Base-by-base conservation (phyloP, 2,329 filamentous ascomycete species). In the Lasiodiplodia sp. region DNA sequence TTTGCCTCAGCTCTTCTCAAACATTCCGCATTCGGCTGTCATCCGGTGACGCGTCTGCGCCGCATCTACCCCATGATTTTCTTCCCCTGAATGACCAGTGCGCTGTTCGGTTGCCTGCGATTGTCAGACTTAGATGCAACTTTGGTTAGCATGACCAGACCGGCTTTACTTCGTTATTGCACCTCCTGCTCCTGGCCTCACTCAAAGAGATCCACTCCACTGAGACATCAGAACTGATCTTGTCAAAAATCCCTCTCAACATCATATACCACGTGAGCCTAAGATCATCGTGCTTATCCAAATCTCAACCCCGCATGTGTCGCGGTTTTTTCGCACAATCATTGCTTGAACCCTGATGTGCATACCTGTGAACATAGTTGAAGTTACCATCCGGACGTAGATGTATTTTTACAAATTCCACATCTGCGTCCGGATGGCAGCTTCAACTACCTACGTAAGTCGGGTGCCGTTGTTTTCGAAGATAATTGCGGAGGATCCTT, bases 21-120 rank as follows among this genome's bases (percentile, higher is more conserved):
- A 38, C 28, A 14, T 64, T 38, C 60, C 60, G 60, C 60, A 53
- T 64, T 34, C 44, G 60, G 60, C 10, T 40, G 25, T n/a, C n/a
- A 34, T 16, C 60, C 58, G 25, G 18, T 52, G 38, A 34, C 31
- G n/a, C 51, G 16, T 28, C 18, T 18, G 10, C 11, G 16, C 10
- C n/a, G 28, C 8, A 23, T 40, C 57, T 44, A 14, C 23, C 11
- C 21, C 37, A 11, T 12, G 34, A 12, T 16, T 21, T 40, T 14
- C 8, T n/a, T 16, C 25, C 51, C 18, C 7, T 37, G 31, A 7
- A 23, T 37, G 31, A 21, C n/a, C 10, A 44, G 53, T 37, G 53
- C 31, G 16, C 16, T n/a, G 8, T 28, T 28, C 28, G 28, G 28
- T 28, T 47, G 40, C 18, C 14, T 44, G 16, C 6, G 18, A 8